Base-by-base conservation (phyloP, 1,284 basidiomycete genomes). In the Xanthoconium separans region DNA sequence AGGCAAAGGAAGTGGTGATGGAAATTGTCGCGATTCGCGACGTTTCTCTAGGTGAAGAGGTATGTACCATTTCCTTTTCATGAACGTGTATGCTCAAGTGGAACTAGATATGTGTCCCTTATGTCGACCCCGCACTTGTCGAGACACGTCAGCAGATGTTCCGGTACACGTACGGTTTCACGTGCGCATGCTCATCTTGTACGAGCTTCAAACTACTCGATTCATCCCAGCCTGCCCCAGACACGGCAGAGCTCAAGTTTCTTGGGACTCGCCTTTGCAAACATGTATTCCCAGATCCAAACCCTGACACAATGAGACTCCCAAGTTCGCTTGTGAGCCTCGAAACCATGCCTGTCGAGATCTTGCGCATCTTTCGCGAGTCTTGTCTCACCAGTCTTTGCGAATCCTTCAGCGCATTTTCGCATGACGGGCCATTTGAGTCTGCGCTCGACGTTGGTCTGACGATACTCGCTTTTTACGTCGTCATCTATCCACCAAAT, bases 51-150 rank as follows among this genome's bases (percentile, higher is more conserved):
- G 81, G 74, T 6, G 86, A 89, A 68, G 86, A 91, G 80, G 89
- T 88, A 58, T 27, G 73, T 52, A 2, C 11, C 1, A 16, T 39
- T 6, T 2, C 34, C n/a, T 8, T 22, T 24, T 11, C 24, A 9
- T 1, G 16, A 6, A 16, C 37, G 10, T 29, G 20, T 24, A 53
- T 27, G 33, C 53, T 52, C 42, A 44, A 41, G 46, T 50, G 27
- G 37, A 24, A 10, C 29, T 34, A 91, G 88, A 78, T 90, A 46
- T 84, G 78, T 48, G 74, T 91, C 29, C 81, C 88, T 4, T 91
- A 91, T 62, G 69, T 89, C 41, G 89, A 91, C 62, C 88, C 88
- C 13, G 89, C 87, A 9, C 73, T 90, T 11, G 70, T 80, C 37
- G 76, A 84, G 58, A 76, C 79, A 9, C 82, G 87, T 4, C 76